Base-by-base conservation (phyloP, 108 stramenopile genomes). In the Cyclotella choctawhatcheeana region DNA sequence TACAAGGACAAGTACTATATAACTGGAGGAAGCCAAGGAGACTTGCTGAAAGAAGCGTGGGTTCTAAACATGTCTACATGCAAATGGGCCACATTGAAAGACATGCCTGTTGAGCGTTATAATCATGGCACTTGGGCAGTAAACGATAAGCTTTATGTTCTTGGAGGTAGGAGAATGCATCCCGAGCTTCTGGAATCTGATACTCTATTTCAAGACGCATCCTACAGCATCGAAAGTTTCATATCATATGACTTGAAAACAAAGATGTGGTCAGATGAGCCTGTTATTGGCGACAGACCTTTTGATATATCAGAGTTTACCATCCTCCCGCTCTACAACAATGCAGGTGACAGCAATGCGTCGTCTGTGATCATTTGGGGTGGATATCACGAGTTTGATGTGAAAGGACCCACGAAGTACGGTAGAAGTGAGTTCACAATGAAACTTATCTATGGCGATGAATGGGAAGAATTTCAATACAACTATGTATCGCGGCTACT, bases 1-100 rank as follows among this genome's bases (percentile, higher is more conserved):
- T 69, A 62, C 68, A 69, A 69, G 58, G 68, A 58, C 13, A 69
- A 69, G 29, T 69, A 69, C 25, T 69, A 62, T 44, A 34, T 69
- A 6, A 37, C 32, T 31, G 68, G 68, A 1, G 59, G 59, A 5
- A 25, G 21, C 18, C 24, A n/a, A 17, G 17, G 35, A 4, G 29
- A 37, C 1, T 30, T 43, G 5, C 13, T 34, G 2, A 27, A 33
- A 61, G 68, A 69, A 18, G 24, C 17, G 3, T 69, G 68, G 68
- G 22, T 40, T 2, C 32, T 69, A 3, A 43, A 69, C 27, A 22
- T 69, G 34, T 12, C 58, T 0, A 61, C 21, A 17, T 69, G 13
- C 27, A 67, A 67, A 40, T 67, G 66, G 66, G 35, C 13, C 17
- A 26, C 17, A 0, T 30, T 67, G 66, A 67, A 55, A 54, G 29